These are phyloP conservation scores for Zoysia matrella DNA, from an alignment of 202 grass and related monocot species.

Conservation along the genomic window DNA sequence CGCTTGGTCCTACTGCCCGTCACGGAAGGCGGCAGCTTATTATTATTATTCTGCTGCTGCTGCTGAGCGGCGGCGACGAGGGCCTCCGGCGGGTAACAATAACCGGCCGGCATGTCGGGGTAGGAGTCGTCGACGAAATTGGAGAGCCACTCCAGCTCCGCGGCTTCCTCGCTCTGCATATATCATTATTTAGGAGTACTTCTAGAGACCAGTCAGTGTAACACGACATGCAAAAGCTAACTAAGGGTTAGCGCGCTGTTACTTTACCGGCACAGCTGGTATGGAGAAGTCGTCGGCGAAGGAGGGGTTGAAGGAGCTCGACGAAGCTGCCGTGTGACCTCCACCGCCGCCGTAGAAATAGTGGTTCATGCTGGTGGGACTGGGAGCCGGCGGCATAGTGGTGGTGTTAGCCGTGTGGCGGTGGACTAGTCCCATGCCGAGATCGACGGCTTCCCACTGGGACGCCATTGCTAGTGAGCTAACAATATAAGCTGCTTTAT, in stretches of 20 bases:
- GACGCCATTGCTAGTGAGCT: constrained; percentile 40
- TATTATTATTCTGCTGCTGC: not conserved
- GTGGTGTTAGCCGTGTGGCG: not conserved
- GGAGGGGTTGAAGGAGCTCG: constrained; percentile 44
- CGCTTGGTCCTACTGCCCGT: constrained; percentile 57
- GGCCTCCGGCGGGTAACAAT: constrained; percentile 30
- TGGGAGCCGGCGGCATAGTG: not conserved
- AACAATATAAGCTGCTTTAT: not conserved
- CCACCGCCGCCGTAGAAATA: not conserved
- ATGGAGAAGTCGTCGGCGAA: constrained; percentile 68
- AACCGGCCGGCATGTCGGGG: constrained; percentile 52
- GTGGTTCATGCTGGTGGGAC: not conserved
- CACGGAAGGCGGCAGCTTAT: no score
- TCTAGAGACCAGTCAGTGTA: no score
- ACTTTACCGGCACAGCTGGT: constrained; percentile 19
- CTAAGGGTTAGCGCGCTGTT: no score
- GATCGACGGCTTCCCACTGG: constrained; percentile 67
- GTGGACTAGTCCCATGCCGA: constrained; percentile 49
- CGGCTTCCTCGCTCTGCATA: constrained; percentile 69
- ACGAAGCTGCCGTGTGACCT: not conserved
- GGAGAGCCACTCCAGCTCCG: constrained; percentile 86
- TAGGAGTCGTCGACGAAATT: constrained; percentile 82
- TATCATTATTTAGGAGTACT: no score
- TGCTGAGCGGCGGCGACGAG: not conserved
- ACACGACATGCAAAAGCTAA: no score